phyloP scores from a whole-genome alignment of 2,329 filamentous ascomycete genomes.

The Ascochyta rabiei region DNA sequence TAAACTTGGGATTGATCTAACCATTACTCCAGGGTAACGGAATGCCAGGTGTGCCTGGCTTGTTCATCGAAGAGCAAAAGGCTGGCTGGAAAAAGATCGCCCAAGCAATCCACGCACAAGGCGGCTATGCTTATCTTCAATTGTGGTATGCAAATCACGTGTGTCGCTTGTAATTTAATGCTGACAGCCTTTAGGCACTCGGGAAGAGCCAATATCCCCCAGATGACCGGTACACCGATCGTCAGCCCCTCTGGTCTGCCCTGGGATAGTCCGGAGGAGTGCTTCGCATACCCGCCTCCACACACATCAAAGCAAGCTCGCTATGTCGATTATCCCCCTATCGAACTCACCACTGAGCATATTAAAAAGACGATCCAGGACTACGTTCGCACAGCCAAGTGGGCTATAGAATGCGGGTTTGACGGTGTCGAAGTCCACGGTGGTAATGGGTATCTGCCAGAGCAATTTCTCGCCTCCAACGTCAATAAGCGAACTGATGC shows the following conservation, averaged over 20 bases:
- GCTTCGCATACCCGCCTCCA: slow-evolving; percentile 42
- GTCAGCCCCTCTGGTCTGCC: slow-evolving; percentile 52
- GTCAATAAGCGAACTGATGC: slow-evolving; percentile 57
- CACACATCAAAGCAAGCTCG: slow-evolving; percentile 37
- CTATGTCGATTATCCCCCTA: slow-evolving; percentile 37
- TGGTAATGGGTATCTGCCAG: slow-evolving; percentile 58
- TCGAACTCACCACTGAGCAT: slow-evolving; percentile 52
- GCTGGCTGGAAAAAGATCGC: slow-evolving; percentile 57
- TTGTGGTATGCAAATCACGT: slow-evolving; percentile 35
- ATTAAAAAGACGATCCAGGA: slow-evolving; percentile 52
- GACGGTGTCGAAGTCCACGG: slow-evolving; percentile 60
- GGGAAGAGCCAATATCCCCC: slow-evolving; percentile 51
- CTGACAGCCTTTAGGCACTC: slow-evolving; percentile 40
- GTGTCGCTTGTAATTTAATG: no score
- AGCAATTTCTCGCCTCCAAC: slow-evolving; percentile 58
- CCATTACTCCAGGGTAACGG: slow-evolving; percentile 33
- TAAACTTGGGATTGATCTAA: no score
- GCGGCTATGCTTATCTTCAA: slow-evolving; percentile 53
- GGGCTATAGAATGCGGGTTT: slow-evolving; percentile 62
- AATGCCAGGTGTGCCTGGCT: slow-evolving; percentile 35
- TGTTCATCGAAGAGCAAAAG: slow-evolving; percentile 47
- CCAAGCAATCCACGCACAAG: slow-evolving; percentile 56
- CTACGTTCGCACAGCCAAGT: slow-evolving; percentile 55
- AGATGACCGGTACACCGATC: slow-evolving; percentile 48
- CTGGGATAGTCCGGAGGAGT: slow-evolving; percentile 52